Evolutionary conservation across 805 yeast genomes (phyloP).

Genomic region (Saturnispora quitensis): DNA sequence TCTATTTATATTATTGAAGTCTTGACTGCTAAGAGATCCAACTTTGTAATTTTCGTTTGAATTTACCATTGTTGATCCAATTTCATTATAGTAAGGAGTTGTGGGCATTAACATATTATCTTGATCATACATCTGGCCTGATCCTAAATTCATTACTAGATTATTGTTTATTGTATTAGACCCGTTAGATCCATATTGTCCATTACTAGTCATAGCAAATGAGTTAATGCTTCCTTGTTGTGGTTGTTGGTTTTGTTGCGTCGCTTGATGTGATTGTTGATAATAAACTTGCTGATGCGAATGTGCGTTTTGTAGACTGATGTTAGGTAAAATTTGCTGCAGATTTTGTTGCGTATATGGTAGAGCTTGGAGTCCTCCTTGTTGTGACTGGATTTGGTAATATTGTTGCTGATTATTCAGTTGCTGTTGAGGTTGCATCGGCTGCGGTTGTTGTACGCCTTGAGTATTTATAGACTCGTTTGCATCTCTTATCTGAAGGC

Average conservation of each 20-base stretch:
- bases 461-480: not conserved
- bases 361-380: not conserved
- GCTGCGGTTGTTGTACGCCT: constrained; percentile 7
- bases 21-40: not conserved
- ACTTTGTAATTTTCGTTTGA: not conserved
- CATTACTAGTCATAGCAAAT: not conserved
- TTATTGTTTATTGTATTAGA: not conserved
- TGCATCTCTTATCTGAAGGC: constrained; percentile 22
- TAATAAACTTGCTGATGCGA: not conserved
- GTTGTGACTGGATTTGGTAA: not conserved
- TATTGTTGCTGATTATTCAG: not conserved
- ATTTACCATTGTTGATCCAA: not conserved
- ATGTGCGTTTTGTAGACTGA: not conserved
- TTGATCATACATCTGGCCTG: not conserved
- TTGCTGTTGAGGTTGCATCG: not conserved
- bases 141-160: not conserved
- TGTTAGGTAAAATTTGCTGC: not conserved
- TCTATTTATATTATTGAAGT: not conserved
- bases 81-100: constrained; percentile 4
- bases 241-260: not conserved
- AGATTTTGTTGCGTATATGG: not conserved
- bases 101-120: constrained; percentile 2
- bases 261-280: not conserved
- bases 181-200: not conserved
- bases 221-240: not conserved